A percentile compares a stretch with the other conserved stretches of the same genome.
Conservation (phyloP, 352 stramenopile genomes). For the Phytophthora pisi region DNA sequence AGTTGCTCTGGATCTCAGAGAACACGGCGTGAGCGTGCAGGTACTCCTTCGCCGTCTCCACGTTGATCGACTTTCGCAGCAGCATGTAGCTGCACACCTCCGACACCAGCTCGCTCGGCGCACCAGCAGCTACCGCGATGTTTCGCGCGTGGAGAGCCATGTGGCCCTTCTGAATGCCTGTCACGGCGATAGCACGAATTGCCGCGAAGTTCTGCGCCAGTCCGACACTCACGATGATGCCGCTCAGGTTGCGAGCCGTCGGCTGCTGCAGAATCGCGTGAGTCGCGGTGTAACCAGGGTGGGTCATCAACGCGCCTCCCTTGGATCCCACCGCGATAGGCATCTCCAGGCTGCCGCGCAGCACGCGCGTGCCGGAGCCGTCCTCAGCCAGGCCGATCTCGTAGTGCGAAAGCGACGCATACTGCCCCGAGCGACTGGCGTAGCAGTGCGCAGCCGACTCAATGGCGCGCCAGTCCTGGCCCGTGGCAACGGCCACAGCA, state of each 20-base stretch:
- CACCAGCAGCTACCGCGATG: conserved; percentile 82
- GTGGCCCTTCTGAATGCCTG: conserved; percentile 87
- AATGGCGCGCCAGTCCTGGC: conserved; percentile 88
- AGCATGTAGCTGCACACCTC: conserved; percentile 90
- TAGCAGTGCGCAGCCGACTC: conserved; percentile 86
- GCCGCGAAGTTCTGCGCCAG: conserved; percentile 89
- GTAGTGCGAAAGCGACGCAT: conserved; percentile 83
- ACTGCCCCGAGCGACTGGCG: conserved; percentile 76
- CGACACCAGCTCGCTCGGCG: conserved; percentile 78
- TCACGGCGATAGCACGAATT: conserved; percentile 84
- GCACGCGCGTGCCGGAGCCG: conserved; percentile 46
- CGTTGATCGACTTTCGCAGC: conserved; percentile 76
- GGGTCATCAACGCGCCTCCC: conserved; percentile 80
- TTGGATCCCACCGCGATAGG: conserved; percentile 85
- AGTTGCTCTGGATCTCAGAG: conserved; percentile 65
- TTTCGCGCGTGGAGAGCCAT: conserved; percentile 89
- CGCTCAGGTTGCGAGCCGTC: conserved; percentile 60
- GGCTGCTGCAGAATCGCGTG: conserved; percentile 81
- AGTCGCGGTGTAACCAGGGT: conserved; percentile 79
- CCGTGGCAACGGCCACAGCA: conserved; percentile 78
- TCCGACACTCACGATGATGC: conserved; percentile 81
- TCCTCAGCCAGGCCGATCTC: conserved; percentile 45
- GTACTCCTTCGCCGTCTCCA: conserved; percentile 87
- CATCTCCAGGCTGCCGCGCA: conserved; percentile 78
- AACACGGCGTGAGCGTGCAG: conserved; percentile 82